These are phyloP conservation scores for Acanthamoeba rhysodes DNA, from an alignment of 208 protist species.

Conservation along the genomic window DNA sequence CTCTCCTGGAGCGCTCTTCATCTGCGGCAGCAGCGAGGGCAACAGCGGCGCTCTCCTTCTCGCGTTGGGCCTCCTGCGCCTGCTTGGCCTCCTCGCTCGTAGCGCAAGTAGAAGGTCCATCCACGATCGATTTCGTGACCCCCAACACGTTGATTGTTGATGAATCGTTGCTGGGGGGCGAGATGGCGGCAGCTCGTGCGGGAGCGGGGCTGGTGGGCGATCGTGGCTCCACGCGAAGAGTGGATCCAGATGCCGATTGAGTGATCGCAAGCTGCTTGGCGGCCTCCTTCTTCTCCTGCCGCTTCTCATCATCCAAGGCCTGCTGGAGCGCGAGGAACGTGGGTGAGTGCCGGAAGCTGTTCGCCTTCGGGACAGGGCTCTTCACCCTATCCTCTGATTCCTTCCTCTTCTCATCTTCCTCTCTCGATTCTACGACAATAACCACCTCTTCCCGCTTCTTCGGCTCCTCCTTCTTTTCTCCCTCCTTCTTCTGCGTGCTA, in stretches of 20 bases:
- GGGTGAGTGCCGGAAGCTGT: neutral
- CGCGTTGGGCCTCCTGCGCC: neutral
- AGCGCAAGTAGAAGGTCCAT: too few species aligned
- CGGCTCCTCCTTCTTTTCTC: neutral
- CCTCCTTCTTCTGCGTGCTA: neutral
- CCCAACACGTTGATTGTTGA: neutral
- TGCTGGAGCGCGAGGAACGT: slow-evolving; percentile 21
- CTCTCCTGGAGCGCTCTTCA: neutral
- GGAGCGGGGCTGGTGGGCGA: too few species aligned
- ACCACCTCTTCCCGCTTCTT: neutral
- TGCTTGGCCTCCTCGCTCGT: neutral
- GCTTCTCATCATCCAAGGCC: neutral
- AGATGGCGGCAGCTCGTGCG: neutral
- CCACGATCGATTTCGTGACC: neutral
- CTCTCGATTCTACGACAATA: too few species aligned
- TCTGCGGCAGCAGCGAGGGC: neutral
- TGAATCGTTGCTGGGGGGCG: too few species aligned
- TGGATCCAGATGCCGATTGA: neutral
- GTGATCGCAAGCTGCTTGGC: neutral
- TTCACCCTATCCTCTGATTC: neutral
- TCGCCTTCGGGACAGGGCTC: neutral
- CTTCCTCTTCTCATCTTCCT: neutral
- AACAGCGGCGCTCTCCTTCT: neutral
- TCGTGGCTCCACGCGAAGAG: neutral
- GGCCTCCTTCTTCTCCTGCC: neutral